Evolutionary conservation across 768 basidiomycete genomes (phyloP).

Genomic region (Mycena pura): DNA sequence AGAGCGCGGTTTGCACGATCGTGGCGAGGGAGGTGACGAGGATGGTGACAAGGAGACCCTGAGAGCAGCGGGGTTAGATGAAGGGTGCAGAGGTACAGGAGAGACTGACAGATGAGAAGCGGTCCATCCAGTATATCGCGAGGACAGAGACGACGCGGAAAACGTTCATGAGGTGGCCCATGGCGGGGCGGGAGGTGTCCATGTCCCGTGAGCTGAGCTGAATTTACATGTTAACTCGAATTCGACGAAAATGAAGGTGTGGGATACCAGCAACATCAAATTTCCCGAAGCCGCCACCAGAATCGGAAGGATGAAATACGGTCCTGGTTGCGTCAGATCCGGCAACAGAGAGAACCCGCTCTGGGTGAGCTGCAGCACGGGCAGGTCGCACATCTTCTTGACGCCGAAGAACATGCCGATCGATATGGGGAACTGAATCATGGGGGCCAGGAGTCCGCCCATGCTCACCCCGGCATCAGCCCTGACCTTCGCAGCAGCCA

Average conservation of each 20-base stretch:
- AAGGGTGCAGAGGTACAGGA: neutral
- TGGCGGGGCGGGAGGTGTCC: constrained; percentile 58
- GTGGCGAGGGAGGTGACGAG: constrained; percentile 50
- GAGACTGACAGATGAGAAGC: constrained; percentile 71
- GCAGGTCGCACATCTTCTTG: constrained; percentile 70
- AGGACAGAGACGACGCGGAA: constrained; percentile 64
- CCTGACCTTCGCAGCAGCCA: constrained; percentile 63
- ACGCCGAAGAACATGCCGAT: constrained; percentile 86
- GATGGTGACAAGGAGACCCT: constrained; percentile 53
- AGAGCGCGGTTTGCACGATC: constrained; percentile 54
- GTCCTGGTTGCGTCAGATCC: constrained; percentile 82
- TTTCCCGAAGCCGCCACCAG: constrained; percentile 66
- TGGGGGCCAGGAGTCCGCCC: constrained; percentile 49
- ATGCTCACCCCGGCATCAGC: constrained; percentile 71
- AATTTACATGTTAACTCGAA: neutral
- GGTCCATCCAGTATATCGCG: constrained; percentile 52
- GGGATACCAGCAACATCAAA: constrained; percentile 69
- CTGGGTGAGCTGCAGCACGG: constrained; percentile 74
- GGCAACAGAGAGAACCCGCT: constrained; percentile 79
- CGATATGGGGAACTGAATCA: constrained; percentile 79
- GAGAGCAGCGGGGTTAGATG: neutral
- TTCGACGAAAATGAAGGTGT: neutral
- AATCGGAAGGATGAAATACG: constrained; percentile 75
- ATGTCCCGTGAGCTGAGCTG: constrained; percentile 59
- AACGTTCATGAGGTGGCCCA: constrained; percentile 72